These are phyloP conservation scores for Beauveria bassiana DNA, from an alignment of 2,329 filamentous ascomycete genomes.

Conservation along the genomic window DNA sequence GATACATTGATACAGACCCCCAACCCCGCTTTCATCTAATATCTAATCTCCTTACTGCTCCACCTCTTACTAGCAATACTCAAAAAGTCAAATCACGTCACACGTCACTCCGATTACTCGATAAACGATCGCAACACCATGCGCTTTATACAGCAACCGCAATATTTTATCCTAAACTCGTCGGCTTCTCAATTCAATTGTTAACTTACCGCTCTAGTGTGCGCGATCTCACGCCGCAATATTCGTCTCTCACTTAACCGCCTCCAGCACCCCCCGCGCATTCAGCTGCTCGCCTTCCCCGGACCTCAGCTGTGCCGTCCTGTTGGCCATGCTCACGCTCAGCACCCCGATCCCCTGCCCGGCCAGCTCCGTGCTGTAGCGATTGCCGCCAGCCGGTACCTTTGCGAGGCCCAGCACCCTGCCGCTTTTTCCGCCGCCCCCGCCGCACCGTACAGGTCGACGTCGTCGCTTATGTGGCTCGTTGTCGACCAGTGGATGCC, in stretches of 20 bases:
- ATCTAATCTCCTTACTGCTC: too few species aligned
- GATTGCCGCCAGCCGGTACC: constrained; percentile 16
- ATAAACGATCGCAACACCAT: not conserved
- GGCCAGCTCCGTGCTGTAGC: constrained; percentile 21
- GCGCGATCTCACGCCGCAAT: not conserved
- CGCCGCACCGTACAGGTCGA: constrained; percentile 17
- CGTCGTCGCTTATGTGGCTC: constrained; percentile 17
- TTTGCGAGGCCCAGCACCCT: too few species aligned
- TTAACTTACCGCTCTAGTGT: not conserved
- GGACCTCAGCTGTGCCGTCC: constrained; percentile 17
- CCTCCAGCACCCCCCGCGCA: constrained; percentile 15
- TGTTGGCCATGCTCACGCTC: constrained; percentile 16
- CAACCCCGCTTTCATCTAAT: not conserved
- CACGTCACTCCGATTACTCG: not conserved
- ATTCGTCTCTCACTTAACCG: constrained; percentile 9
- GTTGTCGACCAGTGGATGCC: constrained; percentile 18
- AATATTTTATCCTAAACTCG: too few species aligned
- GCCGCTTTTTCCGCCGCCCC: not conserved
- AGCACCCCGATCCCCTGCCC: constrained; percentile 19
- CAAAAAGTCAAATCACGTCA: not conserved
- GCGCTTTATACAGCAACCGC: too few species aligned
- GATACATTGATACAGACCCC: too few species aligned
- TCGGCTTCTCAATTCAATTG: not conserved
- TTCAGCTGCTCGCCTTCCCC: constrained; percentile 17
- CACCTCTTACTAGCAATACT: too few species aligned